Percentiles rank a stretch among this genome's conserved stretches.
Evolutionary conservation across 1,139 yeast genomes (phyloP).

Genomic region (Barnettozyma hawaiiensis): DNA sequence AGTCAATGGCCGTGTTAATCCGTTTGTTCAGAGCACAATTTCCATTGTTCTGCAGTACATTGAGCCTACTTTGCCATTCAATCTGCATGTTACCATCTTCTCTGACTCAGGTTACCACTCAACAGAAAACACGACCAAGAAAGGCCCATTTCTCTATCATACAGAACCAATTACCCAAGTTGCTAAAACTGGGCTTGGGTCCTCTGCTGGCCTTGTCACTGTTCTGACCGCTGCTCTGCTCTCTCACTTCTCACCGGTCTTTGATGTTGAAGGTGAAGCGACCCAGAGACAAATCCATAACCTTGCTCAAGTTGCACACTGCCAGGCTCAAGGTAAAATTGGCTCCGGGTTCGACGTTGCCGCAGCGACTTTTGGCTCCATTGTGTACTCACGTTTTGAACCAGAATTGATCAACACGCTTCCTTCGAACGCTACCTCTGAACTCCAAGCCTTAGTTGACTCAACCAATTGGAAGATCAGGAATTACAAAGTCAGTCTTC

Average conservation of each 20-base stretch:
- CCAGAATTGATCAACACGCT: constrained; percentile 46
- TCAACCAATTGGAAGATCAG: constrained; percentile 52
- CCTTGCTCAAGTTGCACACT: constrained; percentile 83
- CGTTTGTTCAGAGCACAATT: constrained; percentile 69
- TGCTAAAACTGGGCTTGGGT: constrained; percentile 92
- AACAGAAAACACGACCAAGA: constrained; percentile 44
- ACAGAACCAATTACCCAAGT: constrained; percentile 55
- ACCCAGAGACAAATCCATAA: constrained; percentile 54
- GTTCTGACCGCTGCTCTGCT: constrained; percentile 69
- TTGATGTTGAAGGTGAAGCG: constrained; percentile 26
- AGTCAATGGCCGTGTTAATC: constrained; percentile 43
- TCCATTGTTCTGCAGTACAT: constrained; percentile 50
- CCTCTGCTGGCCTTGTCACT: constrained; percentile 90
- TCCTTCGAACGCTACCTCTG: constrained; percentile 21
- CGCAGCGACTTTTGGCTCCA: constrained; percentile 89
- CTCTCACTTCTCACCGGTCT: constrained; percentile 36
- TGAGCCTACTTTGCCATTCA: constrained; percentile 28
- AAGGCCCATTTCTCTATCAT: constrained; percentile 55
- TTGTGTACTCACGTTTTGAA: constrained; percentile 68
- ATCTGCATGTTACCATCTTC: constrained; percentile 53
- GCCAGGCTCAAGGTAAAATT: constrained; percentile 88
- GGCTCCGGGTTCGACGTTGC: constrained; percentile 98
- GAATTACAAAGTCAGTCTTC: constrained; percentile 53
- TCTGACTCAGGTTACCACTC: constrained; percentile 93
- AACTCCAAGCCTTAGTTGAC: constrained; percentile 34